These are phyloP conservation scores for Alnus rubra DNA, from an alignment of 306 rosid genomes.

Conservation along the genomic window DNA sequence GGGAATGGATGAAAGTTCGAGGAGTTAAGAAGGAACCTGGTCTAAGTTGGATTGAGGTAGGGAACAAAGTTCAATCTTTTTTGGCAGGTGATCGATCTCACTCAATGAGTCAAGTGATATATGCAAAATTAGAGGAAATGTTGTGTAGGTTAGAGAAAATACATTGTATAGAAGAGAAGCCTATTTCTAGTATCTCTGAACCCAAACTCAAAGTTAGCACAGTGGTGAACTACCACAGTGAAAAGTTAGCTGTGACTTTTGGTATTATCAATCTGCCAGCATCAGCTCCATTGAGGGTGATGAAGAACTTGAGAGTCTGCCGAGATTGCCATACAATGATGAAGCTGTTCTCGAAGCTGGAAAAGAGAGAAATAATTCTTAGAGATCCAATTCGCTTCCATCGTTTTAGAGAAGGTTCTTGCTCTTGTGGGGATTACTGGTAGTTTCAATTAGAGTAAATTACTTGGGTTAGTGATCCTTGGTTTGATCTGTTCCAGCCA, in stretches of 20 bases:
- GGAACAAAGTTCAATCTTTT: constrained; percentile 50
- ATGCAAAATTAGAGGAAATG: constrained; percentile 41
- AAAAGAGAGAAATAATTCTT: constrained; percentile 54
- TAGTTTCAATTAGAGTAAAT: constrained; percentile 27
- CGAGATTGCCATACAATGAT: constrained; percentile 55
- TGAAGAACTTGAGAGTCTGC: constrained; percentile 70
- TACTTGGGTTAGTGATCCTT: not conserved
- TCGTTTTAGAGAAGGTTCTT: constrained; percentile 56
- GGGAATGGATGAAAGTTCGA: constrained; percentile 47
- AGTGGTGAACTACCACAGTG: constrained; percentile 49
- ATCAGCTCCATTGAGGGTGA: constrained; percentile 63
- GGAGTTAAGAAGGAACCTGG: constrained; percentile 73
- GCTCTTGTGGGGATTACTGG: constrained; percentile 69
- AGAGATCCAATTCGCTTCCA: constrained; percentile 63
- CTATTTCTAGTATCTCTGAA: constrained; percentile 22
- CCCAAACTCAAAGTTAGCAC: not conserved
- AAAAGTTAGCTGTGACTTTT: constrained; percentile 62
- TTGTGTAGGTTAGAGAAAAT: constrained; percentile 36
- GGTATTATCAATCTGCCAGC: constrained; percentile 48
- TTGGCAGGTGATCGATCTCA: constrained; percentile 52
- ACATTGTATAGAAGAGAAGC: constrained; percentile 6
- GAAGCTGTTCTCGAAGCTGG: constrained; percentile 52
- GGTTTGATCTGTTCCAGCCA: too few relatives aligned
- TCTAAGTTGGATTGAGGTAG: constrained; percentile 63
- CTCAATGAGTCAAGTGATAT: constrained; percentile 40